Base-by-base conservation (phyloP, 805 yeast genomes). In the Yamadazyma tumulicola region DNA sequence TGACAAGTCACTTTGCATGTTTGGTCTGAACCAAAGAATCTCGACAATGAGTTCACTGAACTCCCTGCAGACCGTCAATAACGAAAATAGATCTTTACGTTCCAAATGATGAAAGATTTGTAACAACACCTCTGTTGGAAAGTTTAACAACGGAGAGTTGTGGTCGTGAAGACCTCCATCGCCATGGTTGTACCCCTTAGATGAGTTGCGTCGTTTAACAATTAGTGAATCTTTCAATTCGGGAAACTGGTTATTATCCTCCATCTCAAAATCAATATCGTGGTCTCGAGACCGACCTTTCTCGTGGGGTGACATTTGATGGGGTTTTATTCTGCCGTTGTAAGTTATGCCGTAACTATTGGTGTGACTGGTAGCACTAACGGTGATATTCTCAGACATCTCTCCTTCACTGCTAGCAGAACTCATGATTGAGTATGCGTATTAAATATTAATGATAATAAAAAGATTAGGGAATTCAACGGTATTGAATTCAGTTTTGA, bases 1-100 rank as follows among this genome's bases (percentile, higher is more conserved):
- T 3, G 79, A 67, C 2, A 54, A 39, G 29, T 67, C 69, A 40
- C 69, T 67, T 42, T 72, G 75, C 57, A 85, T 69, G 27, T 75
- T 75, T 3, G 97, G 96, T 39, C 97, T 74, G 53, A 85, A 85
- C 94, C 96, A 89, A 19, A 89, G 64, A 26, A 81, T 69, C 49
- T 85, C 95, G 8, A 87, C 78, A 10, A 85, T 78, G 26, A 85
- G 66, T 45, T 77, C 75, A 8, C 88, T 84, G 83, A 95, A 88
- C 41, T 79, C 74, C 48, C 77, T 79, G 59, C 95, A 88, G 6
- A 86, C 89, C 1, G 86, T 69, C 42, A 86, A 62, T 15, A 82
- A 58, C 10, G 77, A 67, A 18, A 76, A 77, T 39, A 80, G 61
- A 47, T 82, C 88, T 44, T 72, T 76, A 26, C 81, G 70, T 31